These are phyloP conservation scores for Lenwebbia sp. DNA, from an alignment of 345 rosid species.

Conservation along the genomic window DNA sequence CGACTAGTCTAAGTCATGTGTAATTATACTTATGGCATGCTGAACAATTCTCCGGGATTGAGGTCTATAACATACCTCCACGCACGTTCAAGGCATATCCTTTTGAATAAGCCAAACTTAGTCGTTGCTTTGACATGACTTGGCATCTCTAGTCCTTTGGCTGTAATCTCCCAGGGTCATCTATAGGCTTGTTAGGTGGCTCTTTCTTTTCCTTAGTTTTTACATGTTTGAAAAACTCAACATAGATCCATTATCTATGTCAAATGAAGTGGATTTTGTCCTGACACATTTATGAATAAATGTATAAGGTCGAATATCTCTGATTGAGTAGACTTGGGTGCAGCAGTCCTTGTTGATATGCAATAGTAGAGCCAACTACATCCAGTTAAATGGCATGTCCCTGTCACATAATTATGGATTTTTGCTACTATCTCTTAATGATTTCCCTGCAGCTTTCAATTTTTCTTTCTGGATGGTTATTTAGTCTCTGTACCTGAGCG, in stretches of 20 bases:
- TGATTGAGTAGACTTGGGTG: background rate
- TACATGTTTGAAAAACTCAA: background rate
- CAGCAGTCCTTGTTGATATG: background rate
- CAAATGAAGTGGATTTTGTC: background rate
- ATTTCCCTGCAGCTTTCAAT: background rate
- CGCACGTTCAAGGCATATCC: background rate
- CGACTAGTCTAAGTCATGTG: background rate
- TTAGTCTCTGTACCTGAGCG: background rate
- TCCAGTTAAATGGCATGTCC: background rate
- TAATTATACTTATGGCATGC: background rate
- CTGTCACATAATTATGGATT: background rate
- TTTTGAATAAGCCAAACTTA: background rate
- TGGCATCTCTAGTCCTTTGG: background rate
- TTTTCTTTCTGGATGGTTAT: background rate
- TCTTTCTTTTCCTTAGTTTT: background rate
- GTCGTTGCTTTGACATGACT: background rate
- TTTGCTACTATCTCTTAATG: background rate
- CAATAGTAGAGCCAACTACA: background rate
- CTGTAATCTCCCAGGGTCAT: background rate
- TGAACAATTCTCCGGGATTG: background rate
- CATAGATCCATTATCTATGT: background rate
- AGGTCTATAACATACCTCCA: background rate
- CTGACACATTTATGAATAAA: background rate
- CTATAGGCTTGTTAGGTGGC: background rate
- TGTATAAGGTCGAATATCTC: background rate